These are phyloP conservation scores for Barnettozyma pratensis DNA, from an alignment of 805 yeast genomes.

Conservation along the genomic window DNA sequence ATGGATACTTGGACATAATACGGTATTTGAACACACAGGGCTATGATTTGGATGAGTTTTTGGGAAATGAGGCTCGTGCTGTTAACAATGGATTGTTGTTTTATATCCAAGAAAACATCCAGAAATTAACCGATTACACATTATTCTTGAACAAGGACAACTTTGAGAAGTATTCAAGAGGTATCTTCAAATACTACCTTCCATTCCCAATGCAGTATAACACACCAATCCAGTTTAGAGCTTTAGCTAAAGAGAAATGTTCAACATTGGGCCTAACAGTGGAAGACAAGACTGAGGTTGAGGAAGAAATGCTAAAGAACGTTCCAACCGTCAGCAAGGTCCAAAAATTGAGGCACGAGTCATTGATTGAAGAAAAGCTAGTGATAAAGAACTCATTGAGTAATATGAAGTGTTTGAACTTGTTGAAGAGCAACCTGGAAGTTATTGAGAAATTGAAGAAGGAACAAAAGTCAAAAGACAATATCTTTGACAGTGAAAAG, in stretches of 20 bases:
- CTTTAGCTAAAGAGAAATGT: conserved; percentile 28
- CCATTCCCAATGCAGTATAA: conserved; percentile 76
- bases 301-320: conserved; percentile 25
- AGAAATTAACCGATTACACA: conserved; percentile 49
- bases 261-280: conserved; percentile 28
- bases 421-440: conserved; percentile 10
- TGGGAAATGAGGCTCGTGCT: conserved; percentile 27
- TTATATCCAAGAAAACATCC: conserved; percentile 36
- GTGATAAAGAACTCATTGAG: conserved; percentile 22
- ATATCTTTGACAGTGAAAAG: background rate
- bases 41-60: conserved; percentile 8
- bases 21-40: conserved; percentile 22
- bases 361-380: conserved; percentile 30
- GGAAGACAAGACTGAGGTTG: conserved; percentile 26
- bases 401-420: conserved; percentile 23
- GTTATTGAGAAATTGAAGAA: conserved; percentile 11
- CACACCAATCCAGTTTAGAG: conserved; percentile 47
- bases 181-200: conserved; percentile 43
- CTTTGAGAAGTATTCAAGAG: conserved; percentile 56
- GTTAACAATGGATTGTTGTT: conserved; percentile 41
- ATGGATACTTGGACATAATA: conserved; percentile 40
- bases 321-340: conserved; percentile 39
- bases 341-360: conserved; percentile 65
- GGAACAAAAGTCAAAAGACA: conserved; percentile 10
- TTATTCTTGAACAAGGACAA: conserved; percentile 51